Base-by-base conservation (phyloP, 202 grass and related monocot species). In the Bolboschoenoplectus hybrid region DNA sequence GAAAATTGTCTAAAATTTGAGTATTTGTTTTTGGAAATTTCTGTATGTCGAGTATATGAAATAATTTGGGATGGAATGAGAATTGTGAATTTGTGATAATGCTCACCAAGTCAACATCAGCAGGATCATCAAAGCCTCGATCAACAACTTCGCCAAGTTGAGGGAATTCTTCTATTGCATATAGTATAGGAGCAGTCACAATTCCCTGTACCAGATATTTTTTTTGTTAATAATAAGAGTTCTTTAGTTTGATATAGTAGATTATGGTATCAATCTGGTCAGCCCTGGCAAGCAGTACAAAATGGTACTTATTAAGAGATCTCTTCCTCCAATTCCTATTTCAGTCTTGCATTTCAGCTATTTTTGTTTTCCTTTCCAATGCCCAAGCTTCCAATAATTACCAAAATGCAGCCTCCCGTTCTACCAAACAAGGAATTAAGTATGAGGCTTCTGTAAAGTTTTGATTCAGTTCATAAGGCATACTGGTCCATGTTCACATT, bases 111-210 rank as follows among this genome's bases (percentile, higher is more conserved):
- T 97, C 92, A 78, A 97, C 86, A 62, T 97, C 89, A 83, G 82
- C 91, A 86, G 91, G 91, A 83, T 94, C 84, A n/a, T 94, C 88
- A 43, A 97, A 97, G 71, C 89, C 92, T 6, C 52, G 63, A 39
- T 93, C 89, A 71, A 94, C 84, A 87, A 93, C 82, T 80, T 89
- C 89, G 81, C 87, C 88, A 56, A 97, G 74, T 87, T 94, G 88
- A n/a, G 95, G 92, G 85, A 93, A 97, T 87, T 97, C 92, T 89
- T 94, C 92, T 66, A 93, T 94, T 13, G 92, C 89, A 87, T 91
- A 94, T 67, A 97, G 87, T 88, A 97, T 92, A 3, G 95, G 95
- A 81, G 91, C 95, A 72, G 95, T 97, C 71, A 95, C 86, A 62
- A 95, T 89, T 84, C 95, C 95, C 95, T 97, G 91, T 85, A 87